A percentile compares a stretch with the other conserved stretches of the same genome.
Conservation (phyloP, 2,329 filamentous ascomycete genomes). For the Whalleya microplaca region DNA sequence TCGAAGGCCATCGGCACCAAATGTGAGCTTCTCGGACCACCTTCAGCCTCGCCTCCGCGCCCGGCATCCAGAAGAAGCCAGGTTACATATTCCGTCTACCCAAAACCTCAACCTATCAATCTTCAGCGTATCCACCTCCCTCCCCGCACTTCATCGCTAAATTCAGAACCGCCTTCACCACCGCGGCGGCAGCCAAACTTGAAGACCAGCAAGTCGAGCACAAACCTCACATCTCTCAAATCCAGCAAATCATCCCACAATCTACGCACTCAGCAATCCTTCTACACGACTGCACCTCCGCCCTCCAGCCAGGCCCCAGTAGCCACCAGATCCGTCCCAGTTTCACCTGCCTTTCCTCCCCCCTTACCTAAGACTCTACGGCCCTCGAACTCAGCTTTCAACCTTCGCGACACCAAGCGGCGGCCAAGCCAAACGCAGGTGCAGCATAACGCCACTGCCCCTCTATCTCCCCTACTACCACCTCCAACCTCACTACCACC, state of each 20-base stretch:
- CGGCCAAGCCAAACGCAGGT: constrained; percentile 1
- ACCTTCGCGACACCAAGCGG: constrained; percentile 27
- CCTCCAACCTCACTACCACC: constrained; percentile 28
- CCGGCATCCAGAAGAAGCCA: constrained; percentile 19
- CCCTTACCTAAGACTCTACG: constrained; percentile 26
- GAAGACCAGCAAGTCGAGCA: constrained; percentile 31
- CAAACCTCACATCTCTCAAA: constrained; percentile 19
- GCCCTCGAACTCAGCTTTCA: constrained; percentile 29
- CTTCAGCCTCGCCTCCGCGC: constrained; percentile 15
- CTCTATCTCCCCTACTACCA: constrained; percentile 25
- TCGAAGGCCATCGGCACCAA: constrained; percentile 30
- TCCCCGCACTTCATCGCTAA: constrained; percentile 38
- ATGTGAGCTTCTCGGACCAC: constrained; percentile 23
- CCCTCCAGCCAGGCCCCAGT: not conserved
- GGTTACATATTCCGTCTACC: constrained; percentile 47
- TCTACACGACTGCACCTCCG: constrained; percentile 3
- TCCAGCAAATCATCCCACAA: constrained; percentile 24
- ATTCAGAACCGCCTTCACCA: constrained; percentile 29
- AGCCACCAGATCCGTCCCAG: constrained; percentile 27
- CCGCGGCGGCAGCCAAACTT: constrained; percentile 29
- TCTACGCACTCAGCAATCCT: constrained; percentile 3
- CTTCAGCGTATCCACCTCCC: constrained; percentile 35
- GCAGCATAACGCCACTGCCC: constrained; percentile 21
- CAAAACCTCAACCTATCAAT: constrained; percentile 36
- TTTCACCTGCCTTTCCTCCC: constrained; percentile 30